These are phyloP conservation scores for Vitis rotundifolia DNA, from an alignment of 164 flowering plant genomes.

Conservation along the genomic window DNA sequence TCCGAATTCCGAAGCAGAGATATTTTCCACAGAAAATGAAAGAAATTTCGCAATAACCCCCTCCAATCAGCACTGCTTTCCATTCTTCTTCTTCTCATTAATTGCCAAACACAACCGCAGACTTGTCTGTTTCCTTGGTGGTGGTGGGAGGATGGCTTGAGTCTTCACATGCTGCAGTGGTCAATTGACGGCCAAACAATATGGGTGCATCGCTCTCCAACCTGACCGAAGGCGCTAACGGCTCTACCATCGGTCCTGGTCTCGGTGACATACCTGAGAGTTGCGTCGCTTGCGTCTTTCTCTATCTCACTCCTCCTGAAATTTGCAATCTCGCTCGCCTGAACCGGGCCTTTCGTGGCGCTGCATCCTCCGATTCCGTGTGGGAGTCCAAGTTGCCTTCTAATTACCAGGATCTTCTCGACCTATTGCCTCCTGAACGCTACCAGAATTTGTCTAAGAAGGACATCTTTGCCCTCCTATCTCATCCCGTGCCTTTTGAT, in stretches of 20 bases:
- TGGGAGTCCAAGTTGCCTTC: conserved; percentile 88
- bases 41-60: background rate
- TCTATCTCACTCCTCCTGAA: conserved; percentile 93
- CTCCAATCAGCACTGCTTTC: background rate
- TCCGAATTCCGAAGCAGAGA: no score
- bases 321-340: conserved; percentile 93
- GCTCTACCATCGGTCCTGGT: conserved; percentile 56
- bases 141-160: background rate
- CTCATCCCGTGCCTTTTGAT: conserved; percentile 72
- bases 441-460: conserved; percentile 58
- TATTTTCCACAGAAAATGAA: background rate
- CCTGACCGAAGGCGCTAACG: conserved; percentile 59
- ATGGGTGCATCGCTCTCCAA: conserved; percentile 78
- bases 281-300: conserved; percentile 91
- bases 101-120: background rate
- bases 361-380: conserved; percentile 90
- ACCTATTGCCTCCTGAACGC: conserved; percentile 45
- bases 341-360: conserved; percentile 93
- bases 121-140: background rate
- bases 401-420: conserved; percentile 71
- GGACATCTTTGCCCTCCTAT: conserved; percentile 84
- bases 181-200: background rate
- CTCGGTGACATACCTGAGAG: conserved; percentile 97
- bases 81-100: background rate
- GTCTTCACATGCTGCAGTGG: background rate